Percentiles rank a stretch among this genome's conserved stretches.
Conservation (phyloP, 192 early-diverging fungal genomes). For the Backusella tuberculispora region DNA sequence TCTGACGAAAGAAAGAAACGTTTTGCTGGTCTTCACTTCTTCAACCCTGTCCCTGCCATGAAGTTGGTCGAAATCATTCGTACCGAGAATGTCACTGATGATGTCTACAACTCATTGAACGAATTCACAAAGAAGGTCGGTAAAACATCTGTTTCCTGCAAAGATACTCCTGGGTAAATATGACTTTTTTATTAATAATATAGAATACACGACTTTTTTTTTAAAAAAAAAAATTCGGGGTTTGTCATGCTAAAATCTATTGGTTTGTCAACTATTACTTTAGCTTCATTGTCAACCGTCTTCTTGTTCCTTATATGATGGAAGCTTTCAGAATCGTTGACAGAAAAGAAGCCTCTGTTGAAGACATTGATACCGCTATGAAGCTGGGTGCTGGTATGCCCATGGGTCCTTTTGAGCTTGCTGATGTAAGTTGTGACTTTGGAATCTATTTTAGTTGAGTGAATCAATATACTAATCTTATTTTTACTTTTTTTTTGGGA, state of each 20-base stretch:
- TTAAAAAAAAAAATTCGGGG: background rate
- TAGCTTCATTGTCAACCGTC: conserved; percentile 92
- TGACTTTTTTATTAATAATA: no score
- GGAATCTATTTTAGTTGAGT: background rate
- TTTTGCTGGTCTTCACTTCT: conserved; percentile 94
- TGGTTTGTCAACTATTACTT: background rate
- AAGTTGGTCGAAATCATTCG: conserved; percentile 94
- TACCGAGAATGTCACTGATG: conserved; percentile 62
- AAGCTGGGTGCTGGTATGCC: conserved; percentile 96
- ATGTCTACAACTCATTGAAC: conserved; percentile 66
- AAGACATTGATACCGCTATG: conserved; percentile 96
- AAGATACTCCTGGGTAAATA: conserved; percentile 90
- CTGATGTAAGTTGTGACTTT: conserved; percentile 59
- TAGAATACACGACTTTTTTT: conserved; percentile 2
- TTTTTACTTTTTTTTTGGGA: background rate
- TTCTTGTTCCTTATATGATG: conserved; percentile 96
- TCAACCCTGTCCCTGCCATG: conserved; percentile 99
- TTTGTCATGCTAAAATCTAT: background rate
- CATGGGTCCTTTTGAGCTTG: conserved; percentile 90
- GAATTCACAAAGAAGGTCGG: conserved; percentile 75
- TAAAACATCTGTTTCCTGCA: conserved; percentile 91
- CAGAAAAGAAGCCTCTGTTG: conserved; percentile 80
- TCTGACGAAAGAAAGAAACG: conserved; percentile 51
- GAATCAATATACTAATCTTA: conserved; percentile 9
- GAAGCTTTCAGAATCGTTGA: conserved; percentile 93